Conservation (phyloP, 2,329 filamentous ascomycete species). For the Aspergillus tanneri region DNA sequence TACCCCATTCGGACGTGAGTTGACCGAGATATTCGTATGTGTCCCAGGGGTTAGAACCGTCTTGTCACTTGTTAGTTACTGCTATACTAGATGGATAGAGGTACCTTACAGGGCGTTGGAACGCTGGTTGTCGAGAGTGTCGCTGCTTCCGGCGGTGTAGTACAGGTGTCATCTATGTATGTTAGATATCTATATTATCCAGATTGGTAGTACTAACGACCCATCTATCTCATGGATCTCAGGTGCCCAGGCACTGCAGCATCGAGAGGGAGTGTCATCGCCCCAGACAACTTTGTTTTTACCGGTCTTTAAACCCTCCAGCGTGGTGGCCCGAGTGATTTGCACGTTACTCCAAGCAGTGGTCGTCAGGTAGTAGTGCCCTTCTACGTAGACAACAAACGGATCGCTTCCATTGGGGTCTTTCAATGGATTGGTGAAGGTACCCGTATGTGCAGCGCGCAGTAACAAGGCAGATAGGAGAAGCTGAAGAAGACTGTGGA, state of each 20-base stretch:
- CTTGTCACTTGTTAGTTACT: constrained; percentile 19
- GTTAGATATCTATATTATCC: background rate
- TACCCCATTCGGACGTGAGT: constrained; percentile 52
- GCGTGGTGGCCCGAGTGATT: constrained; percentile 54
- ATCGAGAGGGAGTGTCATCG: constrained; percentile 47
- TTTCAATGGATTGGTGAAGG: constrained; percentile 56
- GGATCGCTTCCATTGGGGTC: constrained; percentile 54
- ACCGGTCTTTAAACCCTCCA: constrained; percentile 57
- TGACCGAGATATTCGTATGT: constrained; percentile 51
- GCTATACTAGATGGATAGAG: background rate
- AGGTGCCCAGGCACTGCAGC: constrained; percentile 60
- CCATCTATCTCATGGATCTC: constrained; percentile 55
- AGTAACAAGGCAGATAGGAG: background rate
- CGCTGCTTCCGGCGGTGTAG: constrained; percentile 53
- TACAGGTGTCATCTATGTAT: constrained; percentile 54
- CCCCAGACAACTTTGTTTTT: constrained; percentile 54
- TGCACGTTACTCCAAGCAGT: constrained; percentile 58
- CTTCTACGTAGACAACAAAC: constrained; percentile 52
- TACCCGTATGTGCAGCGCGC: background rate
- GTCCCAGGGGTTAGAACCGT: constrained; percentile 55
- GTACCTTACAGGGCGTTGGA: constrained; percentile 54
- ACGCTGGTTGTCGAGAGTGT: constrained; percentile 52
- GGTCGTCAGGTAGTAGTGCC: constrained; percentile 59
- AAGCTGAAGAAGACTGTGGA: background rate
- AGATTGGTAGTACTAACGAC: constrained; percentile 5